Evolutionary conservation across 73 alveolate species (phyloP), one percentile per base, ranked within the genome.

Genomic region (Paramecium sexaurelia): DNA sequence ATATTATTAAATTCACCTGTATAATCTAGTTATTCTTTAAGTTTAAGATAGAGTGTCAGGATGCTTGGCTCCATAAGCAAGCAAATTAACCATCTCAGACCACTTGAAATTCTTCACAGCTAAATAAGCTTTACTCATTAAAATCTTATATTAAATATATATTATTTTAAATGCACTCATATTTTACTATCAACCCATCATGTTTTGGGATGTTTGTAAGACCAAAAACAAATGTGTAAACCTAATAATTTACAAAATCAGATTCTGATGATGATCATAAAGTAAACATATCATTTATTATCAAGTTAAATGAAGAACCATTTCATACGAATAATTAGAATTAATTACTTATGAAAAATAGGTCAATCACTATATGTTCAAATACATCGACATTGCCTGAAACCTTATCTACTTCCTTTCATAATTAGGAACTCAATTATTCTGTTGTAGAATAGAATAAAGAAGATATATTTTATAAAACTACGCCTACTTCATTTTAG

Each of bases 81-180:
- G 47, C 27, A 88, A 29, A 45, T 88, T 88, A 71, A 82, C 85
- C 85, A 88, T 82, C 75, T 88, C 94, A 5, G 94, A 22, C 94
- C 94, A 88, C 24, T 57, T 88, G 26, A 88, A 88, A 47, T 88
- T 88, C 87, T 88, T 88, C 57, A 88, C 91, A 57, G 75, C 78
- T 22, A 68, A 51, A 82, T 88, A 88, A 88, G 94, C 94, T 47
- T 88, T 88, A 26, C 91, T 68, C 94, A 88, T 88, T 57, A 71
- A 71, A 71, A 71, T 71, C 86, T 71, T 27, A 71, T 27, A 35
- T 71, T 27, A 33, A 71, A 71, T 35, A 51, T 35, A 35, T 51
- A 51, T 51, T 51, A 51, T 51, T 51, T 51, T 51, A 51, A 15
- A 71, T 35, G 55, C 22, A 35, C 15, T 10, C 22, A 17, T 17